Base-by-base conservation (phyloP, 73 alveolate genomes). In the Symbiodinium pilosum region DNA sequence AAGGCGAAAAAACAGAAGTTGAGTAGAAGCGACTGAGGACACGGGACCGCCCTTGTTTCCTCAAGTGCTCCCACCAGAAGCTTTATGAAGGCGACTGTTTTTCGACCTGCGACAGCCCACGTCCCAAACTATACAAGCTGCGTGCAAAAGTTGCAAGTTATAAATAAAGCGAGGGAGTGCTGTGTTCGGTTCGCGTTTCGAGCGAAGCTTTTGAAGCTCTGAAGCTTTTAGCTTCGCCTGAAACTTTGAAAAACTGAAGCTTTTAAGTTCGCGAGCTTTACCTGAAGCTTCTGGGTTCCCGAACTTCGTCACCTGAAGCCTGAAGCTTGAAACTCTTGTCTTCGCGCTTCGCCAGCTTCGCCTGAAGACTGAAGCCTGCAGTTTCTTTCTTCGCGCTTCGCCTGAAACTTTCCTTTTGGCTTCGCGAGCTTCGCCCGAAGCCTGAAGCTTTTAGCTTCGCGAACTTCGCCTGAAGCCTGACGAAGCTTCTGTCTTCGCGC, bases 11-110 rank as follows among this genome's bases (percentile, higher is more conserved):
- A 8, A 16, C 73, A 56, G 73, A 56, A 56, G 32, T 8, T 14
- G 73, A 56, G 73, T 3, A 56, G 73, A 56, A 56, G 73, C 73
- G 73, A 56, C 73, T 56, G 73, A 56, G 73, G 73, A 56, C 73
- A 56, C 73, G 32, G 73, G 73, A 56, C 73, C 14, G 73, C 73
- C 34, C 73, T 56, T 56, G 73, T 56, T 56, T 56, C 73, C 73
- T 56, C 73, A 56, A 56, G 73, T 56, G 73, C 73, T 8, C 73
- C 73, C 73, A 16, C 32, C 32, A 56, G n/a, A 56, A 56, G n/a
- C 73, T 56, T 56, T 5, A 56, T 47, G 64, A 56, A 16, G 73
- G 14, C 5, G 73, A 56, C 73, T 56, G 73, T 56, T 56, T 56
- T 8, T 56, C 73, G 73, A 56, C 73, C 73, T 56, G 73, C 73